Evolutionary conservation across 23 red algal genomes (phyloP).

Genomic region (Rhodosorus marinus): DNA sequence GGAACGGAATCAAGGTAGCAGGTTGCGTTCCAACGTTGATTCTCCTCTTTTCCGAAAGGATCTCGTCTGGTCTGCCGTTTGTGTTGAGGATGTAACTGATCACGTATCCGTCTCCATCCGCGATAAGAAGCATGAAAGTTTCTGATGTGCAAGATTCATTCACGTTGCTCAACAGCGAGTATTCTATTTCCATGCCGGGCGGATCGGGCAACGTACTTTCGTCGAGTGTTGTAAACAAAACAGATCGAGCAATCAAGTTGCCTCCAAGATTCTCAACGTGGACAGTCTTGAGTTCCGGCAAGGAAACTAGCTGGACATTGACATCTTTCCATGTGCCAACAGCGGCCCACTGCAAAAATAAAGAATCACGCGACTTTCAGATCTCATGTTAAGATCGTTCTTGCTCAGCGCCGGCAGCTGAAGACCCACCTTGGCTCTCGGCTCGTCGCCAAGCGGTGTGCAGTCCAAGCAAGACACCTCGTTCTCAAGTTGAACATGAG

Average conservation of each 20-base stretch:
- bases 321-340: constrained; percentile 74
- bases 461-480: constrained; percentile 73
- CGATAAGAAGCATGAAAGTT: too few species aligned
- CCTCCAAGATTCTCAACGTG: constrained; percentile 31
- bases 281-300: constrained; percentile 31
- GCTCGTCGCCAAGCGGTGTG: constrained; percentile 19
- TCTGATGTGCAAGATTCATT: too few species aligned
- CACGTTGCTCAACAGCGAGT: too few species aligned
- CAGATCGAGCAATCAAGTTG: constrained; percentile 49
- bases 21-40: constrained; percentile 67
- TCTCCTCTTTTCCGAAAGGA: constrained; percentile 31
- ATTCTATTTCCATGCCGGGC: too few species aligned
- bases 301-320: constrained; percentile 38
- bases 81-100: constrained; percentile 29
- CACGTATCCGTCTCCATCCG: constrained; percentile 36
- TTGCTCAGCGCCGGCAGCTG: too few species aligned
- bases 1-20: constrained; percentile 25
- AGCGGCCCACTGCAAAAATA: constrained; percentile 8
- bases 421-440: constrained; percentile 5
- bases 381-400: too few species aligned
- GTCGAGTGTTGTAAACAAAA: constrained; percentile 49
- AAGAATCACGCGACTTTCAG: neutral
- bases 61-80: neutral
- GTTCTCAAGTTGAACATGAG: constrained; percentile 24
- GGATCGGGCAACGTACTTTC: constrained; percentile 36